phyloP scores from a whole-genome alignment of 306 rosid genomes.

The Malus orientalis region DNA sequence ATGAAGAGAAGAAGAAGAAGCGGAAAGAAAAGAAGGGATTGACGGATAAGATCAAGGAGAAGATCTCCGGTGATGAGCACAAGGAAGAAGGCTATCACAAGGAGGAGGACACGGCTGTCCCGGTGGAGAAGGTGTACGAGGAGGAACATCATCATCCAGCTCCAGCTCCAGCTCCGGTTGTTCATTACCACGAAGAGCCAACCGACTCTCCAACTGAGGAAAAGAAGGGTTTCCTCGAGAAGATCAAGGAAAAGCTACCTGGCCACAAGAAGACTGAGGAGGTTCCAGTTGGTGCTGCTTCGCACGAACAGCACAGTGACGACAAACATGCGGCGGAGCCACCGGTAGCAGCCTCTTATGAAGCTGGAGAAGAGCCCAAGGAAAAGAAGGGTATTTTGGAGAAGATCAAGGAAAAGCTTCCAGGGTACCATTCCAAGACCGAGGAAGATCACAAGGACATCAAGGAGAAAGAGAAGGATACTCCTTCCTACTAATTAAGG shows the following conservation, averaged over 20 bases:
- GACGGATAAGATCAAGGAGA: conserved; percentile 36
- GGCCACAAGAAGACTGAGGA: conserved; percentile 77
- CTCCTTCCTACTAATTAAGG: not conserved
- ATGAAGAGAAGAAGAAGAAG: conserved; percentile 38
- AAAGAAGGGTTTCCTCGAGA: conserved; percentile 74
- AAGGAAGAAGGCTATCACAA: not conserved
- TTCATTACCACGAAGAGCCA: not conserved
- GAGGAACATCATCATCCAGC: not conserved
- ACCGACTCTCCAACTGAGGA: conserved; percentile 31
- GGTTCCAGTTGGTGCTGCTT: not conserved
- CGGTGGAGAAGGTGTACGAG: conserved; percentile 46
- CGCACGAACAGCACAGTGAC: not conserved
- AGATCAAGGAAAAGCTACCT: conserved; percentile 78
- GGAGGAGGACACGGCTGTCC: conserved; percentile 28
- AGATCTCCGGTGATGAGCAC: conserved; percentile 13
- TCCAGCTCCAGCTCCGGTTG: not conserved
- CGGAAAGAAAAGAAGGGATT: conserved; percentile 43
- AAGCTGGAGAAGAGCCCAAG: conserved; percentile 30
- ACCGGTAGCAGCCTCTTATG: conserved; percentile 6
- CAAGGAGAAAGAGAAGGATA: conserved; percentile 11
- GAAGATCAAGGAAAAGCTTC: conserved; percentile 77
- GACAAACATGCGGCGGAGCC: not conserved
- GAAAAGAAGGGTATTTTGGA: conserved; percentile 84
- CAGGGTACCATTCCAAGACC: conserved; percentile 54
- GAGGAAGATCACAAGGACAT: conserved; percentile 27